Percentiles rank a stretch among this genome's conserved stretches.
These are phyloP conservation scores for Trametes hirsuta DNA, from an alignment of 1,284 basidiomycete genomes.

Conservation along the genomic window DNA sequence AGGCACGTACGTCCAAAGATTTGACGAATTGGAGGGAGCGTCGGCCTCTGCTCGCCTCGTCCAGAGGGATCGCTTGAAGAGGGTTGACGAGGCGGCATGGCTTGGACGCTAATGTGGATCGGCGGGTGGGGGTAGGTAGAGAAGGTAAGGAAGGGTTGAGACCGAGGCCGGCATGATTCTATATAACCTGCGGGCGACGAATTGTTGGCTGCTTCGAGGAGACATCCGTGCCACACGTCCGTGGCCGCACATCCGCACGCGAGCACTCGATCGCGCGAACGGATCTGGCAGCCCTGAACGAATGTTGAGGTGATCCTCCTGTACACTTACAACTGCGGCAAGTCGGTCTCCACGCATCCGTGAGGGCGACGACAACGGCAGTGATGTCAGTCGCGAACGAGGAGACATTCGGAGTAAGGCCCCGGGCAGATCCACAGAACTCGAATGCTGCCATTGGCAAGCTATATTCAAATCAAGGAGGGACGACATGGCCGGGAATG, in stretches of 20 bases:
- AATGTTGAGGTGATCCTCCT: constrained; percentile 19
- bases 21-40: constrained; percentile 76
- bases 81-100: constrained; percentile 44
- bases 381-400: constrained; percentile 31
- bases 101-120: constrained; percentile 15
- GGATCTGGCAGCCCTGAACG: constrained; percentile 19
- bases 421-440: constrained; percentile 15
- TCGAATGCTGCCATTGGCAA: constrained; percentile 4
- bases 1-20: constrained; percentile 61
- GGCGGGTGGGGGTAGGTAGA: constrained; percentile 11
- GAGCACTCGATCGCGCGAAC: constrained; percentile 16
- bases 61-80: constrained; percentile 36
- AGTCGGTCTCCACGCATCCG: constrained; percentile 25
- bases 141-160: constrained; percentile 7
- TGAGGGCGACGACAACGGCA: constrained; percentile 22
- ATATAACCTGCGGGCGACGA: constrained; percentile 21
- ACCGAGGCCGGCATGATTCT: constrained; percentile 12
- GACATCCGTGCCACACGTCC: constrained; percentile 16
- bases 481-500: neutral
- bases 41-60: constrained; percentile 54
- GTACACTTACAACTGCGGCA: constrained; percentile 16
- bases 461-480: neutral
- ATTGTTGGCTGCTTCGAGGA: constrained; percentile 14
- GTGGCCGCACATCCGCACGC: constrained; percentile 16
- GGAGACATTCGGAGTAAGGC: constrained; percentile 15